Base-by-base conservation (phyloP, 1,139 yeast genomes). In the Pichia sp. region DNA sequence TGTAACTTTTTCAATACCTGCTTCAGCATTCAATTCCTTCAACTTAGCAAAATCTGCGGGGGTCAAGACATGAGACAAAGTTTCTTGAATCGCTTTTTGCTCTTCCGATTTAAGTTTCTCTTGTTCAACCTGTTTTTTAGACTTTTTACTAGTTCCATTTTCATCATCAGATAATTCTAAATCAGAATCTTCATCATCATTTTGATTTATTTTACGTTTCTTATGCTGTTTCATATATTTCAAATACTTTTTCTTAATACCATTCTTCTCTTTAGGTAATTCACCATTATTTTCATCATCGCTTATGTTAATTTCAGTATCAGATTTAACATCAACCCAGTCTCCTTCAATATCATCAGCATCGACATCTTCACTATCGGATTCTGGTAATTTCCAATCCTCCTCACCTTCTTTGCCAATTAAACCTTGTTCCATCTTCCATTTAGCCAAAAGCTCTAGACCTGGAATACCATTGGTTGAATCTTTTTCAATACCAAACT, bases 11-110 rank as follows among this genome's bases (percentile, higher is more conserved):
- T 85, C 86, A 41, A 87, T 73, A 51, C 96, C 96, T 4, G 96
- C 95, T 63, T 84, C 82, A 10, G 79, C 73, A 59, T 81, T 78
- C 56, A 92, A 75, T 64, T 92, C 96, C 58, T 89, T 94, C 55
- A 92, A 73, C 66, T 90, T 90, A 55, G 96, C 96, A 63, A 90
- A 92, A 70, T 92, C 98, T 0, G 97, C 97, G 24, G 98, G 98
- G 0, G 98, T 92, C 55, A 92, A 74, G 50, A 92, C 85, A 55
- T 87, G 77, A 20, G 82, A 70, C 35, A 94, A 81, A 37, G 89
- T 61, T 45, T 82, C 82, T 51, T 71, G 69, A 65, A 82, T 73
- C 1, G 82, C 82, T 41, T 66, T 58, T 50, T 70, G 66, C 27
- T 71, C 61, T 32, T 59, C 57, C 28, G 49, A 53, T 34, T 45